Evolutionary conservation across 2,329 filamentous ascomycete species (phyloP).

Genomic region (Cadophora sp.): DNA sequence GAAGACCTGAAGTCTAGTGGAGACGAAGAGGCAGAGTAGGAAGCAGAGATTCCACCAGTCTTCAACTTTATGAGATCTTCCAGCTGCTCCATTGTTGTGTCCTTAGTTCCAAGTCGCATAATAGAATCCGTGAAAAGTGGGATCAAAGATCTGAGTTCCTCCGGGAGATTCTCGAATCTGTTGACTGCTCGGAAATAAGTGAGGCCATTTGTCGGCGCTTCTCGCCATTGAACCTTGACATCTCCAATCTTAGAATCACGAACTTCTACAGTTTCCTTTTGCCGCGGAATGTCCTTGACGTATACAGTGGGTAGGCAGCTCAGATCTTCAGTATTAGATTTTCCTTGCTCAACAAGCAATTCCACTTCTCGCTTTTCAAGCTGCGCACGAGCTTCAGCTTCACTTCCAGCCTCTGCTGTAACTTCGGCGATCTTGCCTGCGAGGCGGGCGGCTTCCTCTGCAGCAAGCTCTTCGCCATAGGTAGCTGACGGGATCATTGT

Average conservation of each 20-base stretch:
- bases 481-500: conserved; percentile 88
- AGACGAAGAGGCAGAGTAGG: conserved; percentile 82
- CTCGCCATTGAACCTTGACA: conserved; percentile 84
- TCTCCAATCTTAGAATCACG: conserved; percentile 70
- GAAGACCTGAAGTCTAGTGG: conserved; percentile 74
- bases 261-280: conserved; percentile 65
- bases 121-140: conserved; percentile 92
- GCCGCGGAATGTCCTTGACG: conserved; percentile 85
- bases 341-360: conserved; percentile 81
- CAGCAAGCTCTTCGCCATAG: conserved; percentile 75
- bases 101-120: conserved; percentile 89
- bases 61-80: conserved; percentile 97
- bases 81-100: conserved; percentile 89
- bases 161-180: conserved; percentile 77
- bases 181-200: conserved; percentile 96
- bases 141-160: conserved; percentile 83
- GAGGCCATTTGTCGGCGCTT: conserved; percentile 91
- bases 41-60: conserved; percentile 87
- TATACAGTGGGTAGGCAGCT: conserved; percentile 88
- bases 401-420: conserved; percentile 70
- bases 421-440: conserved; percentile 75
- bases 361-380: conserved; percentile 81
- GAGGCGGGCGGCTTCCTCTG: conserved; percentile 80
- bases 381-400: conserved; percentile 72
- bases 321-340: conserved; percentile 82